Evolutionary conservation across 768 basidiomycete genomes (phyloP), one percentile per base, ranked within the genome.

Genomic region (Serendipita sp.): DNA sequence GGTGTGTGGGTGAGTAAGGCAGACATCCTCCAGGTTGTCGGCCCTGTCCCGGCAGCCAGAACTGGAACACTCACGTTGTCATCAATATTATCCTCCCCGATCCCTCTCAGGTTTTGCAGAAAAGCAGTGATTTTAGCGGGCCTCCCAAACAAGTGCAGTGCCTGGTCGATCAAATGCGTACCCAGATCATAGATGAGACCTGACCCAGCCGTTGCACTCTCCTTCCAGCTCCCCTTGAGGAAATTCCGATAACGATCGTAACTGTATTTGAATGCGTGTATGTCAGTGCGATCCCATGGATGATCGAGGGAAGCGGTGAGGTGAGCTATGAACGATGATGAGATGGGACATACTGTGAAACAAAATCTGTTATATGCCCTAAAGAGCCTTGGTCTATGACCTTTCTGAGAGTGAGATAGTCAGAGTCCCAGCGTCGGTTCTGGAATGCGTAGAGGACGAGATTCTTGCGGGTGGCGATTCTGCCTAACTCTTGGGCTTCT

Each of bases 101-200:
- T 71, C 20, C 80, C 80, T 61, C 88, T 78, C 41, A 82, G 72
- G 69, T 90, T 90, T 68, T 83, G 79, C 26, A 84, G 74, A 68
- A 86, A 81, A 0, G 83, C 86, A 3, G 85, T 85, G 26, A 93
- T 71, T 62, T 72, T 81, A 33, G 77, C 69, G 0, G 91, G 90
- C 60, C 81, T 75, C 41, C 90, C 91, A 68, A 92, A 92, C 42
- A 93, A 77, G 9, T 75, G 75, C 31, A 91, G 74, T 3, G 81
- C 77, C 71, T 91, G 88, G 73, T 91, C 88, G 66, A 91, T 81
- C 26, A 90, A 76, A 71, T 93, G 90, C 5, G 85, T 74, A 3
- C 87, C 90, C 24, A 93, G 78, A 70, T 92, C 89, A 70, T 83
- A 93, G 2, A 83, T 81, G 31, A 80, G 76, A 3, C 88, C 87